Base-by-base conservation (phyloP, 2,329 filamentous ascomycete genomes). In the Camptophora hylomeconis region DNA sequence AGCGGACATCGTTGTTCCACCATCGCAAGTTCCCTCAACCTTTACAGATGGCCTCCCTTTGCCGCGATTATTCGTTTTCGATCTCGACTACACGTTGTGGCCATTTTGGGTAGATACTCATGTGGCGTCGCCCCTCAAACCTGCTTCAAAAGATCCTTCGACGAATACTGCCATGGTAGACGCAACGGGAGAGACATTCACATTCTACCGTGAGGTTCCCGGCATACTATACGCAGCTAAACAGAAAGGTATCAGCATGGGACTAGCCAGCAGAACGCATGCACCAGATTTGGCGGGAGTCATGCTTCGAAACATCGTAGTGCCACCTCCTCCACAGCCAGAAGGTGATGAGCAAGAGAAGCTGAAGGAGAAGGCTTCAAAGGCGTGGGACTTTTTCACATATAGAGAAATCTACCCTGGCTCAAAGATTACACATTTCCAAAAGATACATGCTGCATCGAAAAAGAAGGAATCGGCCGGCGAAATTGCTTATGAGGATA, bases 41-140 rank as follows among this genome's bases (percentile, higher is more conserved):
- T 73, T 77, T 54, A 70, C 58, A 36, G 72, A 77, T 42, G 66
- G 72, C 22, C 68, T 74, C 0, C 80, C 83, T 0, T 68, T 93
- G 2, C 86, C 86, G 0, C 74, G 76, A 37, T 67, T 93, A 42
- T 69, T 95, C 45, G 80, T 89, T 39, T 94, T 95, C 59, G 89
- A 95, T 53, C 72, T 95, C 38, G 87, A 95, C 65, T 95, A 94
- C 65, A 95, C 89, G 0, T 67, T 95, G n/a, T 95, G 87, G 89
- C 84, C 86, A 4, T 94, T 94, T 58, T 95, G 87, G 87, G 77
- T 92, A 2, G 89, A 95, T 61, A 93, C 84, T 3, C 86, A 94
- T 56, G 79, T 89, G 45, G 72, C 73, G 14, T 69, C 74, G 5
- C 86, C 84, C 0, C 58, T 93, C 27, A 75, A 74, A 38, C 62